Evolutionary conservation across 306 rosid species (phyloP).

Genomic region (Acacia confusa): DNA sequence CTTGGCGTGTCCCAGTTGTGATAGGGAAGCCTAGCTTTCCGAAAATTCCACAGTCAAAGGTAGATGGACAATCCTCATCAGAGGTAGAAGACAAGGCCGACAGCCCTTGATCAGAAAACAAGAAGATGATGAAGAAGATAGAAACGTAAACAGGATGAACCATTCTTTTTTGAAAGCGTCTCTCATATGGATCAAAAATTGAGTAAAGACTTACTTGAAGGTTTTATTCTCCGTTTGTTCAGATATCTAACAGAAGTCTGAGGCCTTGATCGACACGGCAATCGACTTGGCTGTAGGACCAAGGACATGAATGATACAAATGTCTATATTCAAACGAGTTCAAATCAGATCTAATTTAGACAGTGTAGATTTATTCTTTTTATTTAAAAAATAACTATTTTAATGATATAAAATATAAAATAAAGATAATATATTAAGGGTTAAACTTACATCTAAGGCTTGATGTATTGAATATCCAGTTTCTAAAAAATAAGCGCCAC

Average conservation of each 20-base stretch:
- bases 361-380: too few relatives aligned
- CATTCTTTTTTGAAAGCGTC: not conserved
- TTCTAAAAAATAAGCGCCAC: too few relatives aligned
- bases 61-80: not conserved
- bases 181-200: not conserved
- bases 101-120: not conserved
- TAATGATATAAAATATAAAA: too few relatives aligned
- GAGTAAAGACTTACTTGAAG: not conserved
- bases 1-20: not conserved
- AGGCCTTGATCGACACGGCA: not conserved
- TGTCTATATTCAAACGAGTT: not conserved
- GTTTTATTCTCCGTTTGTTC: not conserved
- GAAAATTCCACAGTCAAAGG: slow-evolving; percentile 38
- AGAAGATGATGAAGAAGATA: not conserved
- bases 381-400: too few relatives aligned
- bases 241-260: not conserved
- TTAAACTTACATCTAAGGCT: too few relatives aligned
- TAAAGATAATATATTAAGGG: too few relatives aligned
- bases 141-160: not conserved
- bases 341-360: too few relatives aligned
- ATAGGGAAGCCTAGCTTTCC: slow-evolving; percentile 21
- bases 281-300: not conserved
- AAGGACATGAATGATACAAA: not conserved
- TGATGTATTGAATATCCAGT: too few relatives aligned
- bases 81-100: not conserved